Conservation (phyloP, 345 rosid species). For the Ricinus communis region DNA sequence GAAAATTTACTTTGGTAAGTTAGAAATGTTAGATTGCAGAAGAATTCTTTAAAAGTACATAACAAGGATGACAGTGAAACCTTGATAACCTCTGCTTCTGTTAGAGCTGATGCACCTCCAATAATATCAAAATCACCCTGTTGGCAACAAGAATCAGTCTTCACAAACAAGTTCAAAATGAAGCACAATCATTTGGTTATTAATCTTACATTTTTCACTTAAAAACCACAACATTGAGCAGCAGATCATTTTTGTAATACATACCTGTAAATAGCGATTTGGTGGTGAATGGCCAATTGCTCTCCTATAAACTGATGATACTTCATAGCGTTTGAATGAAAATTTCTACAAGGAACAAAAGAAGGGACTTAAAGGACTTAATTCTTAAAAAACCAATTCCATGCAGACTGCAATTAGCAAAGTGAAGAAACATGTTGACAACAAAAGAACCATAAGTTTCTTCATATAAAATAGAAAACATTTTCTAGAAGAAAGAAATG, state of each 20-base stretch:
- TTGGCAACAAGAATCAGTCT: slow-evolving; percentile 30
- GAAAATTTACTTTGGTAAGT: background rate
- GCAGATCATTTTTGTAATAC: background rate
- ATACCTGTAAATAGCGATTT: slow-evolving; percentile 82
- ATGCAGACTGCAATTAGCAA: slow-evolving; percentile 4
- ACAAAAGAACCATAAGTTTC: background rate
- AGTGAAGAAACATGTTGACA: slow-evolving; percentile 1
- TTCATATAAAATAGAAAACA: no score
- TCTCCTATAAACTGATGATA: slow-evolving; percentile 78
- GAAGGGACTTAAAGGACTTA: slow-evolving; percentile 10
- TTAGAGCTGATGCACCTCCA: slow-evolving; percentile 85
- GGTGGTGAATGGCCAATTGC: slow-evolving; percentile 97
- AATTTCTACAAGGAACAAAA: slow-evolving; percentile 54
- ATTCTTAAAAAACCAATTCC: background rate
- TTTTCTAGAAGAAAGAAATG: no score
- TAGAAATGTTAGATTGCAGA: no score
- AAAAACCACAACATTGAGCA: slow-evolving; percentile 2
- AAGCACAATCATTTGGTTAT: background rate
- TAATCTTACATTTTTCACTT: background rate
- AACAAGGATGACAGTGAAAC: slow-evolving; percentile 23
- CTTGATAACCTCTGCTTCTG: slow-evolving; percentile 91
- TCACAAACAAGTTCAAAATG: slow-evolving; percentile 14
- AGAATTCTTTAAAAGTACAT: no score
- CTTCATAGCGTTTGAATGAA: slow-evolving; percentile 84
- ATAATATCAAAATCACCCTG: slow-evolving; percentile 95